A percentile compares a stretch with the other conserved stretches of the same genome.
Evolutionary conservation across 805 yeast species (phyloP).

Genomic region (Saccharomycopsis selenospora): DNA sequence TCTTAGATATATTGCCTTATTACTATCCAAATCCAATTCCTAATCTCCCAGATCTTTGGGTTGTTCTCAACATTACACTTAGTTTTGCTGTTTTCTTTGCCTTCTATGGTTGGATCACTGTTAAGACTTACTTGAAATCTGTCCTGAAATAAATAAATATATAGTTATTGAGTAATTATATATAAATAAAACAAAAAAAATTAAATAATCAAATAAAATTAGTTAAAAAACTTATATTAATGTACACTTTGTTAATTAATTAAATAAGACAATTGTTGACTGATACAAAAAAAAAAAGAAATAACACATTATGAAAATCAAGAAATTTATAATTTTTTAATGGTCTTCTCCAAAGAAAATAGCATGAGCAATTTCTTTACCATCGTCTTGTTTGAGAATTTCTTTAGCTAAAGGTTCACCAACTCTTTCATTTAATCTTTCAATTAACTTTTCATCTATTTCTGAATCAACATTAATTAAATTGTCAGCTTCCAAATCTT

Average conservation of each 20-base stretch:
- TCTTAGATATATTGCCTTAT: constrained; percentile 48
- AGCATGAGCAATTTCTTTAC: constrained; percentile 49
- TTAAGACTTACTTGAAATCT: constrained; percentile 42
- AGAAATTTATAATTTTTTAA: too few relatives aligned
- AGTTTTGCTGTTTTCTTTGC: constrained; percentile 69
- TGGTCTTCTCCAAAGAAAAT: constrained; percentile 70
- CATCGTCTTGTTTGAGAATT: constrained; percentile 41
- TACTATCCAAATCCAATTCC: constrained; percentile 43
- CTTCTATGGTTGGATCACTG: constrained; percentile 80
- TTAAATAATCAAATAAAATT: too few relatives aligned
- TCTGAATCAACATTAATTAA: constrained; percentile 24
- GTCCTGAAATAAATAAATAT: constrained; percentile 27
- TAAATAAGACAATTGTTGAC: too few relatives aligned
- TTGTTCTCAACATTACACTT: constrained; percentile 61
- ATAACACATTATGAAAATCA: too few relatives aligned
- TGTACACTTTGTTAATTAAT: too few relatives aligned
- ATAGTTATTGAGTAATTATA: too few relatives aligned
- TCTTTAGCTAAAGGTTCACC: constrained; percentile 52
- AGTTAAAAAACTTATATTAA: too few relatives aligned
- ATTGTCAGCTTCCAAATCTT: constrained; percentile 31
- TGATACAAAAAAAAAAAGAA: too few relatives aligned
- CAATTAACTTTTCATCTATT: constrained; percentile 27
- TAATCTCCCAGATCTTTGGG: constrained; percentile 79
- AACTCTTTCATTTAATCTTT: constrained; percentile 47
- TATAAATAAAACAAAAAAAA: too few relatives aligned